These are phyloP conservation scores for Paecilomyces formosus DNA, from an alignment of 2,329 filamentous ascomycete species.

Conservation along the genomic window DNA sequence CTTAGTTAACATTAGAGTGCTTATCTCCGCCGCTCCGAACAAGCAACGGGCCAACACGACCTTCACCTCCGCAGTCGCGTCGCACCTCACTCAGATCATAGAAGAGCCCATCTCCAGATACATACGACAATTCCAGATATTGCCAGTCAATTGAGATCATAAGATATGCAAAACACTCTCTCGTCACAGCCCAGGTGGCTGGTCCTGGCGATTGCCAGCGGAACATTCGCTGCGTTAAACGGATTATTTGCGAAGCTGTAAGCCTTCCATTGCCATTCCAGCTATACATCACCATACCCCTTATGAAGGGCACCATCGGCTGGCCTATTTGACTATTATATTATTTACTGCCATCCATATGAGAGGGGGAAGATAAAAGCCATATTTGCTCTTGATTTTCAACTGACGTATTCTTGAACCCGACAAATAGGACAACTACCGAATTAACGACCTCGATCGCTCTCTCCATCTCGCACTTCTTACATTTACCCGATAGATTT, in stretches of 20 bases:
- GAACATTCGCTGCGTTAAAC: conserved; percentile 56
- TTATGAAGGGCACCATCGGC: not conserved
- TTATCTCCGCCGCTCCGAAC: not conserved
- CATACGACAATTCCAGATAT: not conserved
- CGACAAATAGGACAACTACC: conserved; percentile 48
- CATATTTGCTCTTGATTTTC: not conserved
- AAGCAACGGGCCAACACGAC: not conserved
- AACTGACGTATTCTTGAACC: not conserved
- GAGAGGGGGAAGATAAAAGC: not conserved
- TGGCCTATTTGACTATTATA: not conserved
- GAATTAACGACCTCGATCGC: conserved; percentile 49
- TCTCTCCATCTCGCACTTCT: conserved; percentile 35
- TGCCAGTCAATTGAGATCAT: not conserved
- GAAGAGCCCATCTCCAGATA: too few relatives aligned
- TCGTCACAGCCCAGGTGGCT: conserved; percentile 35
- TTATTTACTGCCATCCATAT: not conserved
- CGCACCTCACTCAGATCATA: not conserved
- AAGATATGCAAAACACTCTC: not conserved
- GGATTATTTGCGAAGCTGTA: conserved; percentile 62
- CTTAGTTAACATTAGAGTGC: not conserved
- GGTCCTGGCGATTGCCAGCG: conserved; percentile 52
- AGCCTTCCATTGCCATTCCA: conserved; percentile 5
- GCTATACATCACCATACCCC: not conserved
- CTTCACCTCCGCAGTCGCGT: not conserved
- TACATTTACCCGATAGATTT: conserved; percentile 35